A percentile compares a stretch with the other conserved stretches of the same genome.
Conservation (phyloP, 1,284 basidiomycete genomes). For the Austroboletus sp. region DNA sequence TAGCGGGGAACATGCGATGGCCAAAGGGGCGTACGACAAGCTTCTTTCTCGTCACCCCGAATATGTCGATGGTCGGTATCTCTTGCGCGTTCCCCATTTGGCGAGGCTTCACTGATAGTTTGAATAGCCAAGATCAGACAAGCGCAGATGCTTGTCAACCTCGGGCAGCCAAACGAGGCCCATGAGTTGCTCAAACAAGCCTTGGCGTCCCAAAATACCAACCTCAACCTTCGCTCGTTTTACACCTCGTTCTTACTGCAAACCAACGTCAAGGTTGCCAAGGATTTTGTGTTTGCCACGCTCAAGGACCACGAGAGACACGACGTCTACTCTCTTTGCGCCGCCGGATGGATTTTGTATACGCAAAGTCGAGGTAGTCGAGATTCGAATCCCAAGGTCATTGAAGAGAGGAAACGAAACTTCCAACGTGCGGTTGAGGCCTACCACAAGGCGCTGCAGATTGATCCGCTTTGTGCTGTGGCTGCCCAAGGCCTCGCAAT, state of each 20-base stretch:
- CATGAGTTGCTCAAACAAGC: constrained; percentile 85
- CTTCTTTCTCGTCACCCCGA: constrained; percentile 82
- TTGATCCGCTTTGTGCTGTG: constrained; percentile 79
- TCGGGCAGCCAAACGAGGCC: constrained; percentile 71
- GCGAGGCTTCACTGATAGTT: constrained; percentile 1
- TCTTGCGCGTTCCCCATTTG: background rate
- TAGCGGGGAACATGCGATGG: constrained; percentile 60
- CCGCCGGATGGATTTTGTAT: constrained; percentile 80
- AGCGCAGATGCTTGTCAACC: constrained; percentile 65
- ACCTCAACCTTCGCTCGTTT: constrained; percentile 77
- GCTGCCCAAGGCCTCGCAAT: constrained; percentile 92
- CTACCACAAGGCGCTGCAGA: constrained; percentile 79
- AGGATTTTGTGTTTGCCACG: constrained; percentile 80
- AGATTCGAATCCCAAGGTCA: constrained; percentile 49
- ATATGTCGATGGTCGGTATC: constrained; percentile 79
- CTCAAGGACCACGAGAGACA: constrained; percentile 77
- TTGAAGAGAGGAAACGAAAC: constrained; percentile 67
- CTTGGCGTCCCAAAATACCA: constrained; percentile 60
- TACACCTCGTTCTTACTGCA: constrained; percentile 86
- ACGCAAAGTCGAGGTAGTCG: constrained; percentile 75
- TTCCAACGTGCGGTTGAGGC: constrained; percentile 82
- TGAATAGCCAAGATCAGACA: constrained; percentile 79
- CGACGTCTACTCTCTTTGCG: constrained; percentile 87
- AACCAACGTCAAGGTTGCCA: constrained; percentile 64
- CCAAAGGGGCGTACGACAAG: constrained; percentile 80